phyloP scores from a whole-genome alignment of 192 early-diverging fungal genomes.

The Linderina pennispora region DNA sequence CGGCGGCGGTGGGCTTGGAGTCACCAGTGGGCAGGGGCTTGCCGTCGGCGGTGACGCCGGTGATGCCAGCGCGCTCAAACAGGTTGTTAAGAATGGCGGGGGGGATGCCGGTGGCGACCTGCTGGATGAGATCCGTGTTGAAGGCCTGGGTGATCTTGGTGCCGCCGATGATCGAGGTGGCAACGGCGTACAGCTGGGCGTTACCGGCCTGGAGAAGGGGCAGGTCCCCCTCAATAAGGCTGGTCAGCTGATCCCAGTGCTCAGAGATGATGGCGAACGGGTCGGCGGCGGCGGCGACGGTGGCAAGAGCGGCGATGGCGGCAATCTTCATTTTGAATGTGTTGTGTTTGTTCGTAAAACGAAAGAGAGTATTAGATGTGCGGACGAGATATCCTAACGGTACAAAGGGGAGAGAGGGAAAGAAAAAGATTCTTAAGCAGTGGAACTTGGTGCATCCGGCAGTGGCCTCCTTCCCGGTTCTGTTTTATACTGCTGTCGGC shows the following conservation, averaged over 20 bases:
- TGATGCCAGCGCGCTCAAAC: slow-evolving; percentile 32
- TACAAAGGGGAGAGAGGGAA: too few relatives aligned
- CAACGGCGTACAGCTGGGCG: slow-evolving; percentile 23
- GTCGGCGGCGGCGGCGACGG: slow-evolving; percentile 5
- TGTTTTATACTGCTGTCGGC: too few relatives aligned
- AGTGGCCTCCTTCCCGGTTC: too few relatives aligned
- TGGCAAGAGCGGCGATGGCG: slow-evolving; percentile 8
- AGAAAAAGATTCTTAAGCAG: too few relatives aligned
- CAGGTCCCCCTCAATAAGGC: slow-evolving; percentile 33
- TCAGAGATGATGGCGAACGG: slow-evolving; percentile 26
- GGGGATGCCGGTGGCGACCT: slow-evolving; percentile 37
- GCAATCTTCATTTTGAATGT: slow-evolving; percentile 31
- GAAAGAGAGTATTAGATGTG: too few relatives aligned
- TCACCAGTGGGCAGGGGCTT: slow-evolving; percentile 15
- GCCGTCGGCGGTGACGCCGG: slow-evolving; percentile 34
- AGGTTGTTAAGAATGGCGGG: slow-evolving; percentile 41
- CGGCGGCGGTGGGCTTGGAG: not conserved
- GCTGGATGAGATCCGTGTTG: slow-evolving; percentile 28
- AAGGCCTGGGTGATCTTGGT: slow-evolving; percentile 21
- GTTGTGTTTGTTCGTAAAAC: slow-evolving; percentile 3
- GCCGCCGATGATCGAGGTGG: slow-evolving; percentile 37
- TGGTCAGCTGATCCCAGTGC: slow-evolving; percentile 27
- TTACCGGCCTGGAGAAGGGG: slow-evolving; percentile 28
- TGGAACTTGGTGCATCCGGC: too few relatives aligned
- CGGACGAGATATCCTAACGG: too few relatives aligned